phyloP scores from a whole-genome alignment of 2,329 filamentous ascomycete genomes.

The Verticillium longisporum region DNA sequence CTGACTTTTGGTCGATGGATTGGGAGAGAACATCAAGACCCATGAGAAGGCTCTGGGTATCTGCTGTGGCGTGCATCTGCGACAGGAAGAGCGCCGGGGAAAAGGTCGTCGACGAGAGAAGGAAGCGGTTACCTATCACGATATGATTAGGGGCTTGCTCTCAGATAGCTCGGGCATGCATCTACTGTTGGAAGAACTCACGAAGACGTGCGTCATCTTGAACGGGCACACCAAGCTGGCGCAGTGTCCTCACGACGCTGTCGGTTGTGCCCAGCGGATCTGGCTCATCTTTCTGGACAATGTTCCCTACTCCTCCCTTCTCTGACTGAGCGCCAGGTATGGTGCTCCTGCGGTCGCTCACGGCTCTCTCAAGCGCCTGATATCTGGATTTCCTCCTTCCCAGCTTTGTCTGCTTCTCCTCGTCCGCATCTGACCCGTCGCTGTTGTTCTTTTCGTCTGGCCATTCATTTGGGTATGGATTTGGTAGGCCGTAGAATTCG shows the following conservation, averaged over 20 bases:
- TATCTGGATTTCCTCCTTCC: conserved; percentile 69
- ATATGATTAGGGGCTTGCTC: conserved; percentile 8
- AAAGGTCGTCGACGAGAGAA: conserved; percentile 93
- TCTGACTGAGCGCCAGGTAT: conserved; percentile 62
- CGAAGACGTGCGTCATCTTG: conserved; percentile 77
- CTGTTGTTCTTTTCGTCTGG: conserved; percentile 75
- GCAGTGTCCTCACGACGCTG: conserved; percentile 77
- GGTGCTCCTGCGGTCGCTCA: conserved; percentile 60
- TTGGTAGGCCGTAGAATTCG: conserved; percentile 83
- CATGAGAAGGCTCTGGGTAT: conserved; percentile 70
- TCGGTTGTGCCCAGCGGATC: conserved; percentile 85
- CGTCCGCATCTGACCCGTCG: conserved; percentile 58
- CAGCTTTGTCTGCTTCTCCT: conserved; percentile 37
- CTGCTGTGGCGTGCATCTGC: conserved; percentile 80
- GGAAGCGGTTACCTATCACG: conserved; percentile 74
- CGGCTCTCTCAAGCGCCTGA: conserved; percentile 72
- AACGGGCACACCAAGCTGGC: conserved; percentile 68
- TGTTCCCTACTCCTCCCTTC: conserved; percentile 60
- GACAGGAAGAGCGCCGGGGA: conserved; percentile 88
- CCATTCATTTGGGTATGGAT: conserved; percentile 76
- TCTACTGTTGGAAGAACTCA: conserved; percentile 27
- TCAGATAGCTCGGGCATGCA: conserved; percentile 5
- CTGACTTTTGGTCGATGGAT: conserved; percentile 96
- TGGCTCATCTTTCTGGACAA: conserved; percentile 85
- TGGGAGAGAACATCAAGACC: conserved; percentile 81